Evolutionary conservation across 768 basidiomycete species (phyloP), one percentile per base, ranked within the genome.

Genomic region (Leucosporidium scottii): DNA sequence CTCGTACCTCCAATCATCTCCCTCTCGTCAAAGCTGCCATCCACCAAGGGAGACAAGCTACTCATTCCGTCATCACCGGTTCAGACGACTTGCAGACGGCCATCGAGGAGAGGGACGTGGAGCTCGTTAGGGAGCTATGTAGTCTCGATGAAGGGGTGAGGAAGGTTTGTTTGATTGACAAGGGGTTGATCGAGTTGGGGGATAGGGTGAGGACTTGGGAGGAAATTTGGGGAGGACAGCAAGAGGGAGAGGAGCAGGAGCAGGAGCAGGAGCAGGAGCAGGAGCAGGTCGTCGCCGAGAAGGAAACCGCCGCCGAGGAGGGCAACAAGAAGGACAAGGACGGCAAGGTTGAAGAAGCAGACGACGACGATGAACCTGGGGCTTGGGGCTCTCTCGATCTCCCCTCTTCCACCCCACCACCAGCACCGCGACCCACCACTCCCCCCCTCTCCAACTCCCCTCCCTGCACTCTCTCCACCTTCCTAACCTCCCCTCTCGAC

Each of bases 401-500:
- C 5, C 56, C 63, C 0, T 8, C 34, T 44, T 68, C 34, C 25
- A 54, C 68, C 65, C 44, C 65, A 76, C 18, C 57, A 70, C 12
- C 39, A 36, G 5, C 34, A 36, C 39, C 39, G 15, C 39, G 34
- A 80, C 88, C 28, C 66, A 79, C 51, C 4, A 21, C 25, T 9
- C 25, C 34, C 0, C 27, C 58, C 13, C 1, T 8, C 17, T 30
- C 36, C 36, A 28, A 30, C 3, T 25, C 61, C 2, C 23, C 66
- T 1, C 21, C 55, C 15, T 59, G 78, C 31, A 74, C 84, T 3
- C 82, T 94, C 27, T 80, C 85, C 15, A 73, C 79, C 15, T 93
- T 96, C 77, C 82, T 97, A 50, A 74, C 78, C 10, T 80, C 81
- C 59, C 82, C 86, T 54, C 76, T 93, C 25, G 62, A 85, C 31